Evolutionary conservation across 1,139 yeast species (phyloP).

Genomic region (Debaryomyces psychrophilus): DNA sequence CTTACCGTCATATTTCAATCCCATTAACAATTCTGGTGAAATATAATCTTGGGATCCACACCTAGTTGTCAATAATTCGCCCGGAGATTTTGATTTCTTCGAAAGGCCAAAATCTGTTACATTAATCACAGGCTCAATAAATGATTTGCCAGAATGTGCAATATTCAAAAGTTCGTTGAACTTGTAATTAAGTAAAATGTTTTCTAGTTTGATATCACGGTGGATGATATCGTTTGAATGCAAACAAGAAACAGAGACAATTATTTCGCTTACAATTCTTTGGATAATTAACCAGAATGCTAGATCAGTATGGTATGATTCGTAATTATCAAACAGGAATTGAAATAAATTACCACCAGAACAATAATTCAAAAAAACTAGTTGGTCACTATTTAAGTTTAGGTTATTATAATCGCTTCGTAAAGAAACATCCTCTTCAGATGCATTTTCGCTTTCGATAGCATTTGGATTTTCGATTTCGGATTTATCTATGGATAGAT

Average conservation of each 20-base stretch:
- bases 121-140: constrained; percentile 51
- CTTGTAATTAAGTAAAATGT: constrained; percentile 55
- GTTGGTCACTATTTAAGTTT: constrained; percentile 35
- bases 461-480: constrained; percentile 24
- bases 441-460: constrained; percentile 25
- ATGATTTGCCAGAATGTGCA: not conserved
- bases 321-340: constrained; percentile 49
- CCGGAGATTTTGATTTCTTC: constrained; percentile 58
- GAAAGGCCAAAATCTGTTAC: constrained; percentile 90
- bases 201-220: constrained; percentile 87
- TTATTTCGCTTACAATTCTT: constrained; percentile 69
- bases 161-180: constrained; percentile 17
- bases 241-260: constrained; percentile 70
- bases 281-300: constrained; percentile 51
- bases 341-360: constrained; percentile 83
- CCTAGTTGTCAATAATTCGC: constrained; percentile 73
- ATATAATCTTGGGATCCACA: constrained; percentile 97
- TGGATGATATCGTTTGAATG: constrained; percentile 74
- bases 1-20: constrained; percentile 86
- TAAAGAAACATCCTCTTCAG: constrained; percentile 10
- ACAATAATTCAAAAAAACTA: constrained; percentile 74
- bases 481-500: constrained; percentile 22
- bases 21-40: constrained; percentile 89
- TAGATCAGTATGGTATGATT: constrained; percentile 20
- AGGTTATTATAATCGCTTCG: constrained; percentile 27